Percentiles rank a stretch among this genome's conserved stretches.
Evolutionary conservation across 495 filamentous ascomycete species (phyloP).

Genomic region (Xanthoparmelia taractica): DNA sequence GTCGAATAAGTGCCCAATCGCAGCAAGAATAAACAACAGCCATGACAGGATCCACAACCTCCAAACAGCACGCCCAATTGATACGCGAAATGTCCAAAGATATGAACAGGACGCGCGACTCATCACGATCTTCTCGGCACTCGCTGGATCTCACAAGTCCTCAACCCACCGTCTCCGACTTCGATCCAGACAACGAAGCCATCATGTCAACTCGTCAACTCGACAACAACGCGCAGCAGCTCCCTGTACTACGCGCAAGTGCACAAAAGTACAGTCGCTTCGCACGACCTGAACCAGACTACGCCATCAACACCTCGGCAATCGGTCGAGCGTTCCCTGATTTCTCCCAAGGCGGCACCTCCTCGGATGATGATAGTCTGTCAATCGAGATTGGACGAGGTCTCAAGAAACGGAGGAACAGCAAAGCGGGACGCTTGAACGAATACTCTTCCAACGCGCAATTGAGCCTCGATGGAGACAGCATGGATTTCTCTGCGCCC

Average conservation of each 20-base stretch:
- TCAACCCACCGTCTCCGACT: constrained; percentile 38
- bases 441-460: constrained; percentile 20
- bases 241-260: constrained; percentile 35
- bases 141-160: constrained; percentile 17
- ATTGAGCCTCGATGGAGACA: constrained; percentile 28
- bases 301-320: constrained; percentile 54
- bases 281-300: constrained; percentile 37
- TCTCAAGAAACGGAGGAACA: constrained; percentile 29
- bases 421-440: constrained; percentile 32
- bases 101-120: constrained; percentile 20
- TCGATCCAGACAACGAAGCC: constrained; percentile 47
- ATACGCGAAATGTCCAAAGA: constrained; percentile 23
- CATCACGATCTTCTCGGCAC: constrained; percentile 17
- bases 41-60: constrained; percentile 18
- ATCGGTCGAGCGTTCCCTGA: constrained; percentile 57
- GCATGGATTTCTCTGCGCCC: constrained; percentile 42
- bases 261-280: constrained; percentile 28
- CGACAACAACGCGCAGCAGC: constrained; percentile 32
- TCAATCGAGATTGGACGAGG: constrained; percentile 44
- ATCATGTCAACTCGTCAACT: constrained; percentile 43
- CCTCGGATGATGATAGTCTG: constrained; percentile 34
- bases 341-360: constrained; percentile 42
- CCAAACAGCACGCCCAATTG: constrained; percentile 21
- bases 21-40: background rate
- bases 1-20: background rate